Evolutionary conservation across 1,284 basidiomycete species (phyloP).

Genomic region (Heterobasidion annosum): DNA sequence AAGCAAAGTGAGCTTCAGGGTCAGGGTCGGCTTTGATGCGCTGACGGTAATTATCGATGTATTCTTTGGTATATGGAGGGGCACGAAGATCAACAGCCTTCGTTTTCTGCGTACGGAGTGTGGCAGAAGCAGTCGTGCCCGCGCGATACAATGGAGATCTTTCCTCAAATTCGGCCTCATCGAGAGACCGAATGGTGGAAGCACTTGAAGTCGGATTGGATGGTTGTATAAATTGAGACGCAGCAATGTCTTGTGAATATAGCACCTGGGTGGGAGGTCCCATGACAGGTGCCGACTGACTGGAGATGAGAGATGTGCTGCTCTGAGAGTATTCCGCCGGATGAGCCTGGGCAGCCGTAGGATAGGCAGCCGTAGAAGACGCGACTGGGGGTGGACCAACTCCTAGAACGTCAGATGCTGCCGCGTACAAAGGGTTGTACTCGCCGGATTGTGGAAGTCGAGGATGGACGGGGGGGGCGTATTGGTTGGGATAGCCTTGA

Average conservation of each 20-base stretch:
- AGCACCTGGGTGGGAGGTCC: not conserved
- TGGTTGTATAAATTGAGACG: conserved; percentile 7
- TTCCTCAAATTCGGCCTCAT: conserved; percentile 39
- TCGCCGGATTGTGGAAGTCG: conserved; percentile 23
- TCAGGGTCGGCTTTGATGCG: conserved; percentile 98
- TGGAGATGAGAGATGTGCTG: conserved; percentile 3
- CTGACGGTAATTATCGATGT: conserved; percentile 94
- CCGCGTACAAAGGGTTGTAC: conserved; percentile 52
- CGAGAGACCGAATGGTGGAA: conserved; percentile 12
- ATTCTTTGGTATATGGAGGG: conserved; percentile 91
- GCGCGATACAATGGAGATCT: conserved; percentile 49
- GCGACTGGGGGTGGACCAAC: conserved; percentile 39
- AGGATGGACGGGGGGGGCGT: not conserved
- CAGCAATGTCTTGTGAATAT: not conserved
- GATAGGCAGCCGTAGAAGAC: conserved; percentile 5
- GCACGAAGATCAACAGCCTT: conserved; percentile 82
- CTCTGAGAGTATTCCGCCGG: not conserved
- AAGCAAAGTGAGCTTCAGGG: conserved; percentile 97
- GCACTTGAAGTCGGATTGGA: conserved; percentile 24
- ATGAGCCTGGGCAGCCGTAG: conserved; percentile 3
- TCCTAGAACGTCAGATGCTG: conserved; percentile 77
- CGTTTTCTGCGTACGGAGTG: conserved; percentile 57
- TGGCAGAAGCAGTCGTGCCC: conserved; percentile 47
- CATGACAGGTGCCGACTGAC: conserved; percentile 7
- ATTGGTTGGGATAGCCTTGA: not conserved